Conservation (phyloP, 2,329 filamentous ascomycete species). For the Annulohypoxylon truncatum region DNA sequence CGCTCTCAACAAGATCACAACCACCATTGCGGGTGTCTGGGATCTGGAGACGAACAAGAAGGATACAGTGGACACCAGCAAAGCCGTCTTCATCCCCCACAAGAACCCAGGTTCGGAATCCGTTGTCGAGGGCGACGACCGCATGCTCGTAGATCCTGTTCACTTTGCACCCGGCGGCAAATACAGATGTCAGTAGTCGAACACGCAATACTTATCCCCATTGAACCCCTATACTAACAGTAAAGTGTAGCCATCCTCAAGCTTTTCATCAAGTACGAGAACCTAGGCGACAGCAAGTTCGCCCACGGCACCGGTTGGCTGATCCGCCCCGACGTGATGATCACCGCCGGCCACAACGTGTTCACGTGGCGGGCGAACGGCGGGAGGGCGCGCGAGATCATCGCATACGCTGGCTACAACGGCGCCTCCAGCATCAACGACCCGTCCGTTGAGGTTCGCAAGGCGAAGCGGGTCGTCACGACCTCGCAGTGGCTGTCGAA, state of each 20-base stretch:
- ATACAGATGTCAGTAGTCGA: constrained; percentile 5
- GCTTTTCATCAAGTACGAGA: constrained; percentile 12
- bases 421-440: not conserved
- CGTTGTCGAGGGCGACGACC: constrained; percentile 10
- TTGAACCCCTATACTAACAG: not conserved
- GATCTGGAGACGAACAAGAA: constrained; percentile 13
- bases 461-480: constrained; percentile 16
- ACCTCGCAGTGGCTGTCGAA: constrained; percentile 20
- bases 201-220: not conserved
- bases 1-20: constrained; percentile 21
- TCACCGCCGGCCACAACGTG: constrained; percentile 21
- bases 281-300: constrained; percentile 8
- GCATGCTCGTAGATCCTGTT: not conserved
- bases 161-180: constrained; percentile 12
- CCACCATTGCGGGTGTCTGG: constrained; percentile 13
- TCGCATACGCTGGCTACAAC: not conserved
- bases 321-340: constrained; percentile 9
- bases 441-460: constrained; percentile 6
- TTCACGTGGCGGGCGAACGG: constrained; percentile 4
- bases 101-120: constrained; percentile 17
- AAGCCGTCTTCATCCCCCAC: constrained; percentile 13
- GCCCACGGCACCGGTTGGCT: constrained; percentile 18
- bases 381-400: constrained; percentile 8
- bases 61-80: constrained; percentile 1
- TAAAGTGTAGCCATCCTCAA: constrained; percentile 1